Evolutionary conservation across 2,329 filamentous ascomycete species (phyloP).

Genomic region (Exutisphaerella laricina): DNA sequence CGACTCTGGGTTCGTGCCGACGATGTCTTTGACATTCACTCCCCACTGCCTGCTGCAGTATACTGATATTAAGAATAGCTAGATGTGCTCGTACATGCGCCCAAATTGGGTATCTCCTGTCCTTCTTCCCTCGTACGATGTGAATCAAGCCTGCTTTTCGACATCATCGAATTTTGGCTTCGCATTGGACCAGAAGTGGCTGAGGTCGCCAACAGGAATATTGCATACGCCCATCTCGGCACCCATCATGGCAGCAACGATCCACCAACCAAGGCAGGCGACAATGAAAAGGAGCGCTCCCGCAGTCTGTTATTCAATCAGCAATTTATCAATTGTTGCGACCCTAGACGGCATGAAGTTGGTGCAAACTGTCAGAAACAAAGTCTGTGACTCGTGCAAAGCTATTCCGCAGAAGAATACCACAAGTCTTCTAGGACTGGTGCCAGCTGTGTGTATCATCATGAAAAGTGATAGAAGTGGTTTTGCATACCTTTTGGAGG

Average conservation of each 20-base stretch:
- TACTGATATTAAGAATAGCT: background rate
- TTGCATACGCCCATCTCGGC: conserved; percentile 48
- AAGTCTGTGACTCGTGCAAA: too few relatives aligned
- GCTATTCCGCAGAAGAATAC: conserved; percentile 3
- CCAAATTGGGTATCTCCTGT: background rate
- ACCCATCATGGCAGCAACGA: conserved; percentile 50
- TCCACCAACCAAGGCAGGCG: conserved; percentile 48
- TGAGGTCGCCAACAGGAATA: conserved; percentile 49
- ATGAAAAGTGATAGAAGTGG: background rate
- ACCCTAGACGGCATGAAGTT: background rate
- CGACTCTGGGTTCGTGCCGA: too few relatives aligned
- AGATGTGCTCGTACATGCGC: background rate
- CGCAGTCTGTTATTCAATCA: conserved; percentile 31
- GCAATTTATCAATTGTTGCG: background rate
- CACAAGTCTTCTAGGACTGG: conserved; percentile 4
- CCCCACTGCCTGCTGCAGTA: too few relatives aligned
- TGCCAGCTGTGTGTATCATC: conserved; percentile 1
- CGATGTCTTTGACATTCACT: too few relatives aligned
- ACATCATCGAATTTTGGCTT: conserved; percentile 15
- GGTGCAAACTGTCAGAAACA: conserved; percentile 9
- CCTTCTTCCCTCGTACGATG: background rate
- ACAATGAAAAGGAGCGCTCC: conserved; percentile 43
- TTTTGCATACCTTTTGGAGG: conserved; percentile 42
- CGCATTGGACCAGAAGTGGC: conserved; percentile 42
- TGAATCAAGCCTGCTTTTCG: conserved; percentile 22